These are phyloP conservation scores for Caryopteris hybrid DNA, from an alignment of 305 asterid genomes.

Conservation along the genomic window DNA sequence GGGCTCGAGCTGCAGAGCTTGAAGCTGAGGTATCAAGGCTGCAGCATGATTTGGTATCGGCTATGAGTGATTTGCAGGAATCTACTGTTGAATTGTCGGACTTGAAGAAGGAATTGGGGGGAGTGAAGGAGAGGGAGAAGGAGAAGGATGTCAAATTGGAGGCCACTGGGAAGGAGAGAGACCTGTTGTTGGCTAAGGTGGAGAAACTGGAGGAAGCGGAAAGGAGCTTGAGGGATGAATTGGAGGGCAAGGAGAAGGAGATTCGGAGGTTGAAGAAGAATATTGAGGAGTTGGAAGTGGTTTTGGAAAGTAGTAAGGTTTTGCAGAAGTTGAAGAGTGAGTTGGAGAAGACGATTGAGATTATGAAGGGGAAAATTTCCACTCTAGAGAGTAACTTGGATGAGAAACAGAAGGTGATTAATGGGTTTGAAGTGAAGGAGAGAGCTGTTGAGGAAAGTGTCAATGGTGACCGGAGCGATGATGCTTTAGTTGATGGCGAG, in stretches of 20 bases:
- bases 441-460: slow-evolving; percentile 3
- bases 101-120: slow-evolving; percentile 47
- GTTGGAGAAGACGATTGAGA: slow-evolving; percentile 37
- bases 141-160: slow-evolving; percentile 39
- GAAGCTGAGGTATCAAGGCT: slow-evolving; percentile 58
- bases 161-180: slow-evolving; percentile 50
- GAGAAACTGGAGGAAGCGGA: slow-evolving; percentile 26
- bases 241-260: slow-evolving; percentile 42
- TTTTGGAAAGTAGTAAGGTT: slow-evolving; percentile 22
- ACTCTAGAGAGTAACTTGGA: slow-evolving; percentile 29
- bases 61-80: slow-evolving; percentile 45
- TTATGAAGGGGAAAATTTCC: slow-evolving; percentile 32
- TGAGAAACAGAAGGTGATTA: slow-evolving; percentile 40
- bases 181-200: slow-evolving; percentile 38
- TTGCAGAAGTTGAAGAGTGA: slow-evolving; percentile 33
- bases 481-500: slow-evolving; percentile 17
- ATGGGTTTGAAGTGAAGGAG: slow-evolving; percentile 26
- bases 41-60: slow-evolving; percentile 58
- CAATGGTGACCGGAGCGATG: slow-evolving; percentile 19
- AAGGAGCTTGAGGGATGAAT: slow-evolving; percentile 32
- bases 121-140: slow-evolving; percentile 30
- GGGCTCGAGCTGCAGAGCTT: slow-evolving; percentile 60
- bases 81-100: slow-evolving; percentile 32
- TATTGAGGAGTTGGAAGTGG: slow-evolving; percentile 42
- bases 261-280: slow-evolving; percentile 36